Conservation (phyloP, 805 yeast genomes). For the Yarrowia bubula region DNA sequence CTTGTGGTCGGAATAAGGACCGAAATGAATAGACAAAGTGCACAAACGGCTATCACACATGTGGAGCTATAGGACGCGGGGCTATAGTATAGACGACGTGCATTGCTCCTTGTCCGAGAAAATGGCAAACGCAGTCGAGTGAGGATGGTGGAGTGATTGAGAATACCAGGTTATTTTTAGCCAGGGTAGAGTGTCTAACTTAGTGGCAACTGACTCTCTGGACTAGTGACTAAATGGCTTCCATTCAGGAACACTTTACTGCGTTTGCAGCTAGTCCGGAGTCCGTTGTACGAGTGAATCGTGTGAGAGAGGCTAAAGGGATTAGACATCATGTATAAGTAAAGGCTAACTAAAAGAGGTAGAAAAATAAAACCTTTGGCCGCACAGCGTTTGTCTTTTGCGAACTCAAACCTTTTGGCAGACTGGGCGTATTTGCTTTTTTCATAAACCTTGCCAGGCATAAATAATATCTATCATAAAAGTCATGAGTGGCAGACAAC, state of each 20-base stretch:
- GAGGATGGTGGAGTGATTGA: not conserved
- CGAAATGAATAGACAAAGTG: not conserved
- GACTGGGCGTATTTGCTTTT: not conserved
- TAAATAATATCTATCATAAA: not conserved
- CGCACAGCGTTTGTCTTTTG: not conserved
- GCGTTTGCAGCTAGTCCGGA: not conserved
- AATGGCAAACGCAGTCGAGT: not conserved
- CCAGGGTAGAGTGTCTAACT: not conserved
- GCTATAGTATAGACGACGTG: not conserved
- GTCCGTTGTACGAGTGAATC: not conserved
- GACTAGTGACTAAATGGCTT: not conserved
- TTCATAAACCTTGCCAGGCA: too few species aligned
- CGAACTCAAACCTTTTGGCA: not conserved
- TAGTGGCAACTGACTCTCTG: too few species aligned
- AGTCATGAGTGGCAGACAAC: not conserved
- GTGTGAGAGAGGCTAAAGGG: not conserved
- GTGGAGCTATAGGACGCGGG: not conserved
- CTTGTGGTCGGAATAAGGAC: not conserved
- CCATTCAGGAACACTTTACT: not conserved
- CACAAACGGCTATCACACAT: not conserved
- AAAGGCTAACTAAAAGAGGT: conserved; percentile 6
- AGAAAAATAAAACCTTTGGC: not conserved
- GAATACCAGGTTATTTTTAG: too few species aligned
- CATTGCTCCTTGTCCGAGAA: conserved; percentile 4
- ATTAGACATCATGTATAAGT: not conserved